Base-by-base conservation (phyloP, 768 basidiomycete species). In the Gloeostereum incarnatum region DNA sequence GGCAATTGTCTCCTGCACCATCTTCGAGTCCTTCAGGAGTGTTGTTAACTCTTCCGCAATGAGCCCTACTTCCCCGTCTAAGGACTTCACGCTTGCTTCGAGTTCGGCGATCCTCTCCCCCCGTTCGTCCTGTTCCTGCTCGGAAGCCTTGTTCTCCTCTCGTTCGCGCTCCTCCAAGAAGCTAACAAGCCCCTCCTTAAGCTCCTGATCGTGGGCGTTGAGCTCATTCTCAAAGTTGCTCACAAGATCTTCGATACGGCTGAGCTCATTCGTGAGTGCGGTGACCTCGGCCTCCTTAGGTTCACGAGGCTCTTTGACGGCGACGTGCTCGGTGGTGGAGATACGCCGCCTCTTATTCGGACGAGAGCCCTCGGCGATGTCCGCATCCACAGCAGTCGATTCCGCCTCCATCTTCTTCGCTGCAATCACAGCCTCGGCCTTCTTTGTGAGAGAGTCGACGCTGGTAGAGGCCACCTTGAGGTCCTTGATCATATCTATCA, bases 181-280 rank as follows among this genome's bases (percentile, higher is more conserved):
- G 29, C 30, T 4, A 44, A 19, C 3, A 6, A 56, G 32, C 16
- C 49, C 49, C 5, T 49, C 51, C 14, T 19, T 38, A 3, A 52
- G 5, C 1, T 56, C 51, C 26, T 35, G 33, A 17, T 53, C 44
- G 5, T 48, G 50, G 1, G 38, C 45, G 9, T 31, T 33, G 27
- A 56, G 21, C 35, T 53, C 49, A 33, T 58, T 57, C 38, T 49
- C 38, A 26, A 59, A 41, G 6, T 36, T 37, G 7, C 38, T 11
- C 11, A 54, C 42, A 16, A 44, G 43, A 2, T 26, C 34, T 38
- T 56, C 49, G 11, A 54, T 34, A 41, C 39, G 37, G 26, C 25
- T 24, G 7, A 20, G 37, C n/a, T n/a, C n/a, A n/a, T n/a, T n/a
- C n/a, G n/a, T n/a, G n/a, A n/a, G n/a, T n/a, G n/a, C n/a, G n/a